A percentile compares a stretch with the other conserved stretches of the same genome.
phyloP scores from a whole-genome alignment of 2,329 filamentous ascomycete genomes.

The Stachybotrys echinatus region DNA sequence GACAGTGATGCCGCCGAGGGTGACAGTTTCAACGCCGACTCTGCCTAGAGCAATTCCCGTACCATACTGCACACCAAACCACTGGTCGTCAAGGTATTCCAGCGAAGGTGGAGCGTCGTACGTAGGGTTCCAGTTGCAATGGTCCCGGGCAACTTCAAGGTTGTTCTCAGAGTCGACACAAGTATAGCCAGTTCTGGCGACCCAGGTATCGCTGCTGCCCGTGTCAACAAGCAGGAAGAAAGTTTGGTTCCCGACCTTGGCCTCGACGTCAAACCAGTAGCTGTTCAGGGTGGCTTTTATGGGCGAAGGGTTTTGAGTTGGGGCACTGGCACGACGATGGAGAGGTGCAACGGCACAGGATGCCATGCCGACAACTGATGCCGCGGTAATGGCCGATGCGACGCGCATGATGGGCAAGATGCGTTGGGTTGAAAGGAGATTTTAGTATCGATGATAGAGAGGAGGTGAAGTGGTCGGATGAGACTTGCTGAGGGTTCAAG shows the following conservation, averaged over 20 bases:
- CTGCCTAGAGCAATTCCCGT: constrained; percentile 12
- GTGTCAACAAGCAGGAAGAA: constrained; percentile 12
- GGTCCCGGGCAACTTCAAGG: constrained; percentile 3
- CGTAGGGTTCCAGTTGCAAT: constrained; percentile 8
- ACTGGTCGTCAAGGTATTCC: constrained; percentile 17
- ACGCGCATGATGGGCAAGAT: background rate
- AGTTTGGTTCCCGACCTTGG: constrained; percentile 8
- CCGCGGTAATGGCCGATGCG: background rate
- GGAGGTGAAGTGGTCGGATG: no score
- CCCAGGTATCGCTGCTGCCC: constrained; percentile 11
- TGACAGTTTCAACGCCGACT: constrained; percentile 10
- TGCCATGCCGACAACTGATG: background rate
- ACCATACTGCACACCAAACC: constrained; percentile 12
- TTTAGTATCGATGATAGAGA: no score
- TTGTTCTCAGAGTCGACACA: constrained; percentile 7
- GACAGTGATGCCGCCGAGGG: constrained; percentile 13
- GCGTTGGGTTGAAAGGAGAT: no score
- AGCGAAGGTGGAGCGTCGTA: constrained; percentile 6
- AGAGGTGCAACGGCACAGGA: constrained; percentile 5
- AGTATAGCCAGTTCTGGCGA: constrained; percentile 8
- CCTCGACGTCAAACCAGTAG: constrained; percentile 13
- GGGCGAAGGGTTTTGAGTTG: background rate
- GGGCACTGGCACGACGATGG: constrained; percentile 2
- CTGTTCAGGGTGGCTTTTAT: constrained; percentile 7
- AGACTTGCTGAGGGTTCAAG: no score